Evolutionary conservation across 495 filamentous ascomycete genomes (phyloP).

Genomic region (Elasticomyces elasticus): DNA sequence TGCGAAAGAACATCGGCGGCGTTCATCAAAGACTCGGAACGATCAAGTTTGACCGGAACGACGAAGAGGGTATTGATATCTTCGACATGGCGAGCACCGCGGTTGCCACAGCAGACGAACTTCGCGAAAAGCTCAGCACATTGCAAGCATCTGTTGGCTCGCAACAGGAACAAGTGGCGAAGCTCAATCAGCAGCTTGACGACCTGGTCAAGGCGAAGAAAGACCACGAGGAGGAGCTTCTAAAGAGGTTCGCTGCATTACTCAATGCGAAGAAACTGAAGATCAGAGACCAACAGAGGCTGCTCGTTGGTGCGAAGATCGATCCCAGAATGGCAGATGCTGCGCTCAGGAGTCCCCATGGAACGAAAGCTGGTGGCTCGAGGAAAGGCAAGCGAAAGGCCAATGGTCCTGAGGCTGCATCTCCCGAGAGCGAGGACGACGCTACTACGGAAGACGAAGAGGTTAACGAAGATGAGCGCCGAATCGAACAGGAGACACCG

Average conservation of each 20-base stretch:
- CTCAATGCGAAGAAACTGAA: constrained; percentile 89
- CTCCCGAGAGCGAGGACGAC: neutral
- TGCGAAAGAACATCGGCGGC: constrained; percentile 46
- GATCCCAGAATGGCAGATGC: constrained; percentile 35
- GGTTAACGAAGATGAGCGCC: neutral
- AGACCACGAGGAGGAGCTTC: constrained; percentile 57
- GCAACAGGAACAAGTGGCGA: constrained; percentile 37
- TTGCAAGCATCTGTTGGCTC: constrained; percentile 38
- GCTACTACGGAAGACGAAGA: neutral
- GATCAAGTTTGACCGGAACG: constrained; percentile 49
- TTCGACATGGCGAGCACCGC: constrained; percentile 62
- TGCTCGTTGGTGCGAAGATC: constrained; percentile 51
- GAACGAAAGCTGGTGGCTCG: neutral
- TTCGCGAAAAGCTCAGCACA: constrained; percentile 38
- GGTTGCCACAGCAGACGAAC: constrained; percentile 33
- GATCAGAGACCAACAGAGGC: constrained; percentile 68
- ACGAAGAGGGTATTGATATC: constrained; percentile 51
- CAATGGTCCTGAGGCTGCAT: neutral
- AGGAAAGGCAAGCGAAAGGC: neutral
- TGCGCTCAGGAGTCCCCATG: neutral
- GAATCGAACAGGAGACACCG: neutral
- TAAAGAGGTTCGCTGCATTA: constrained; percentile 60
- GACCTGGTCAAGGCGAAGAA: constrained; percentile 32
- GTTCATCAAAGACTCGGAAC: constrained; percentile 66
- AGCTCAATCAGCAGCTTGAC: constrained; percentile 30